Conservation (phyloP, 148 eudicot genomes). For the Amaranthus hypochondriacus region DNA sequence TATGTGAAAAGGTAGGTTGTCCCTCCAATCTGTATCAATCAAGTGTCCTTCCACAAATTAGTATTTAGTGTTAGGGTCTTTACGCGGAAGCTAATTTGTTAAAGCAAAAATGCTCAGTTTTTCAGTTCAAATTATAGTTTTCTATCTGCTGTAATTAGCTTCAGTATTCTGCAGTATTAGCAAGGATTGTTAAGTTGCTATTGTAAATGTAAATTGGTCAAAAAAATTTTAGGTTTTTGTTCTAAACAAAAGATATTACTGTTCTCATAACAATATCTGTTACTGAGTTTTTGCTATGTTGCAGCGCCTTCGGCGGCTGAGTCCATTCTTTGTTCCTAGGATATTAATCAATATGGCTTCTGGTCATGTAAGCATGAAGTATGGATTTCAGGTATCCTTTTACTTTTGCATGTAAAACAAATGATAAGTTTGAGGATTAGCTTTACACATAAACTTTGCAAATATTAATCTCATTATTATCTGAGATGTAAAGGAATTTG, state of each 20-base stretch:
- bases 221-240: not conserved
- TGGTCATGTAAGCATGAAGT: constrained; percentile 98
- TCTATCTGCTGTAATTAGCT: not conserved
- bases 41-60: not conserved
- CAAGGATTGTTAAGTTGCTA: not conserved
- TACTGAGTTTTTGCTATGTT: not conserved
- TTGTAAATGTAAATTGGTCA: not conserved
- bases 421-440: not conserved
- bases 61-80: not conserved
- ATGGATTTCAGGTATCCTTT: constrained; percentile 77
- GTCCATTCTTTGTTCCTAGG: constrained; percentile 91
- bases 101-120: not conserved
- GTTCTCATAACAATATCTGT: not conserved
- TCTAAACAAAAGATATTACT: not conserved
- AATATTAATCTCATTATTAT: not conserved
- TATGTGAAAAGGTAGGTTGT: constrained; percentile 76
- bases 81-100: not conserved
- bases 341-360: constrained; percentile 97
- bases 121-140: not conserved
- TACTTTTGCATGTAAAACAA: not conserved
- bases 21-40: not conserved
- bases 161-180: not conserved
- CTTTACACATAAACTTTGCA: not conserved
- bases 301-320: constrained; percentile 85
- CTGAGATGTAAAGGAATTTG: not conserved